Evolutionary conservation across 495 filamentous ascomycete species (phyloP), one percentile per base, ranked within the genome.

Genomic region (Hypoxylon crocopeplum): DNA sequence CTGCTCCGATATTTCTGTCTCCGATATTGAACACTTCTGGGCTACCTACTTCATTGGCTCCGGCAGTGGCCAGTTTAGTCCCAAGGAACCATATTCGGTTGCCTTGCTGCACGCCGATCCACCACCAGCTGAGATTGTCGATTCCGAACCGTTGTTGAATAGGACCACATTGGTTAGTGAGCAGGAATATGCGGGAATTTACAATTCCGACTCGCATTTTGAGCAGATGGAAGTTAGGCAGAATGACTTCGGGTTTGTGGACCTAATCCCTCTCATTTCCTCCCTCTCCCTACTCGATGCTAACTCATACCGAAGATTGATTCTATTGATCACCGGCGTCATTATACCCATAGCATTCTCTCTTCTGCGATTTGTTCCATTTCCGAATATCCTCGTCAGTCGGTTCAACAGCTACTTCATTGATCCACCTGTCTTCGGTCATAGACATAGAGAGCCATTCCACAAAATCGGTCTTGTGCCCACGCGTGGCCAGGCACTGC

Each of bases 401-500:
- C 52, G 50, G 12, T 59, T 72, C 46, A 69, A 64, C 12, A 61
- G 67, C 11, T 68, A 68, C 51, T 30, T 76, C 34, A 49, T 74
- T 21, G 61, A 67, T 40, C 74, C 75, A 6, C 58, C 66, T 25
- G 11, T 71, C 17, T 63, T 77, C 36, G 74, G 75, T 10, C 56
- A 47, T 16, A 52, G 66, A 38, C 70, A 75, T 13, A 58, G 56
- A 17, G 48, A 59, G 7, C 68, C 70, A 20, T 24, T 74, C 25
- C 56, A 34, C n/a, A 50, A 61, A 11, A 54, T 78, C 27, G 74
- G 65, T 7, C 66, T 72, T 38, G 56, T 70, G 8, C 76, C 77
- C 6, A 78, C 75, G 0, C 54, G 68, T 3, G 75, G 73, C 38
- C 77, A 78, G 47, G 62, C 60, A 5, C 42, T 76, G 7, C 69